These are phyloP conservation scores for Blastocladiella britannica DNA, from an alignment of 192 early-diverging fungal species.

Conservation along the genomic window DNA sequence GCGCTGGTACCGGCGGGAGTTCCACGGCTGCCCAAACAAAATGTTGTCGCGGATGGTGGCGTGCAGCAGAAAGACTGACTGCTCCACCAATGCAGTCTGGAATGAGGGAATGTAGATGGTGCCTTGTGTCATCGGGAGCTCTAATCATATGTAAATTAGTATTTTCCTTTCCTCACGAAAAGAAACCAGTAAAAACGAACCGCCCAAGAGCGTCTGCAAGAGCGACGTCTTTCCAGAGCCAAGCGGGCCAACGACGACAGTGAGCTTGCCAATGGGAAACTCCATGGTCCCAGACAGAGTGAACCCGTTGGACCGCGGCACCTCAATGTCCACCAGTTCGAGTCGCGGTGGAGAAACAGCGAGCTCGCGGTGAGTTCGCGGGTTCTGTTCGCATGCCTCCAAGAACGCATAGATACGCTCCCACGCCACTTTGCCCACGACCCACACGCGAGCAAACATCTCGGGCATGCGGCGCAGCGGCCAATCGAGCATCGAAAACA, in stretches of 20 bases:
- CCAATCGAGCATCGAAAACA: not conserved
- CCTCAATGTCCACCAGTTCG: too few relatives aligned
- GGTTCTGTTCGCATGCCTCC: too few relatives aligned
- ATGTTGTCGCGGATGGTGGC: slow-evolving; percentile 50
- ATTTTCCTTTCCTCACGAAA: too few relatives aligned
- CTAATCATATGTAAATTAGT: too few relatives aligned
- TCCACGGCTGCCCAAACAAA: slow-evolving; percentile 39
- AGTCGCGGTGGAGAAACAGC: too few relatives aligned
- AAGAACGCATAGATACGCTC: not conserved
- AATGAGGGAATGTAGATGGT: too few relatives aligned
- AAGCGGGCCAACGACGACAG: not conserved
- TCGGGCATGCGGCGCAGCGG: not conserved
- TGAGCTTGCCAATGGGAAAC: not conserved
- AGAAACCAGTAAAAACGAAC: too few relatives aligned
- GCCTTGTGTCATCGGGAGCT: too few relatives aligned
- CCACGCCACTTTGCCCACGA: not conserved
- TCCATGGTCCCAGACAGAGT: not conserved
- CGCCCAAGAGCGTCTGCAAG: not conserved
- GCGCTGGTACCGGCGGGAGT: slow-evolving; percentile 33
- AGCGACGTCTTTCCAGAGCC: not conserved
- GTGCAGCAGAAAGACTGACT: slow-evolving; percentile 14
- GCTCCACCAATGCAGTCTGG: not conserved
- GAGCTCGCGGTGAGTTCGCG: too few relatives aligned
- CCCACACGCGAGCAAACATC: not conserved
- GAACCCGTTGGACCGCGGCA: not conserved